A percentile compares a stretch with the other conserved stretches of the same genome.
These are phyloP conservation scores for Mycothermus thermophilus DNA, from an alignment of 495 filamentous ascomycete species.

Conservation along the genomic window DNA sequence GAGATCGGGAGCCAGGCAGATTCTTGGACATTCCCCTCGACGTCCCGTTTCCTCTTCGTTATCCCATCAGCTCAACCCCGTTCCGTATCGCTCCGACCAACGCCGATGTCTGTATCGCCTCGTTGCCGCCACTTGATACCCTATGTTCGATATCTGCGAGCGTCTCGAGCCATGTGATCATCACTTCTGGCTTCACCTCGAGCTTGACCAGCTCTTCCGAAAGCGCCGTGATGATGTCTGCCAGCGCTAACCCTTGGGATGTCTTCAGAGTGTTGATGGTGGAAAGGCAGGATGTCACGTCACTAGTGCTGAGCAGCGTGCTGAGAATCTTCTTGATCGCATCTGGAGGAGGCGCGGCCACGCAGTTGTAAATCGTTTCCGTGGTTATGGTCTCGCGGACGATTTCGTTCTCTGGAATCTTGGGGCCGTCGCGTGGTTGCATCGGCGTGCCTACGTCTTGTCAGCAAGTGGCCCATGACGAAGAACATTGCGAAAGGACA, in stretches of 20 bases:
- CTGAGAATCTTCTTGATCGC: slow-evolving; percentile 75
- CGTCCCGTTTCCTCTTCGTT: too few species aligned
- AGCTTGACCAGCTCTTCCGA: slow-evolving; percentile 67
- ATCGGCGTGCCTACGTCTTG: slow-evolving; percentile 47
- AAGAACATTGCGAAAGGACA: not conserved
- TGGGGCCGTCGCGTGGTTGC: slow-evolving; percentile 47
- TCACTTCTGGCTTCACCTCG: slow-evolving; percentile 75
- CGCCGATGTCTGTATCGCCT: slow-evolving; percentile 81
- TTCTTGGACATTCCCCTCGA: too few species aligned
- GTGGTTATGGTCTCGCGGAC: slow-evolving; percentile 77
- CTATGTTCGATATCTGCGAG: slow-evolving; percentile 87
- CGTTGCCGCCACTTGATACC: slow-evolving; percentile 77
- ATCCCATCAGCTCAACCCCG: slow-evolving; percentile 60
- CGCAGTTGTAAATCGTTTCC: slow-evolving; percentile 89
- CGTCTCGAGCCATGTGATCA: slow-evolving; percentile 83
- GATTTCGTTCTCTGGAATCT: slow-evolving; percentile 42
- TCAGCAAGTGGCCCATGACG: slow-evolving; percentile 6
- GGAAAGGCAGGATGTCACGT: slow-evolving; percentile 73
- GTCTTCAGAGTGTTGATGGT: slow-evolving; percentile 78
- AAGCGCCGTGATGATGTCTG: slow-evolving; percentile 79
- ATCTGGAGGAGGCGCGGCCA: slow-evolving; percentile 82
- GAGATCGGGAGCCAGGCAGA: too few species aligned
- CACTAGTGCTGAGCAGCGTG: slow-evolving; percentile 67
- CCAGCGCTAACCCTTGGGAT: slow-evolving; percentile 77
- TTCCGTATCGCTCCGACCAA: slow-evolving; percentile 78